Conservation (phyloP, 495 filamentous ascomycete species). For the Penicillium silybi region DNA sequence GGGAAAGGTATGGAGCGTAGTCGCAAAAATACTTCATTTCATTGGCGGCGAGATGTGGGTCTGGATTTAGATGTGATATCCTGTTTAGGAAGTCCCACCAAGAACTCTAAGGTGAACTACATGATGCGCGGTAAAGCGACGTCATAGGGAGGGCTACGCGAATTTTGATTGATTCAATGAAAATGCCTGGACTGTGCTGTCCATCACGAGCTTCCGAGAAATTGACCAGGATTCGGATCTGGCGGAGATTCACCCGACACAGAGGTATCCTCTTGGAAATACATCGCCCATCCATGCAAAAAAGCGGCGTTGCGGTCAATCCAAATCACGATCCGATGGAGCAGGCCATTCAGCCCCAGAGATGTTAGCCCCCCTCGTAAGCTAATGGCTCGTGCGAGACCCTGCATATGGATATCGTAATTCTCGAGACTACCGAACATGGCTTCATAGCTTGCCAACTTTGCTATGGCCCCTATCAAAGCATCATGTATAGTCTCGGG, state of each 20-base stretch:
- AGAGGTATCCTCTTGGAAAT: conserved; percentile 21
- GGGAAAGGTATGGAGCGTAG: not conserved
- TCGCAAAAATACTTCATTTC: not conserved
- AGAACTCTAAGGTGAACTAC: not conserved
- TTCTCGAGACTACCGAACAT: conserved; percentile 35
- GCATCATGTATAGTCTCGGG: conserved; percentile 21
- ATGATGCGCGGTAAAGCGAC: no score
- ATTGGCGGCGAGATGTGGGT: not conserved
- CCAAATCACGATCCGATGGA: conserved; percentile 41
- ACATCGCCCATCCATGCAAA: conserved; percentile 23
- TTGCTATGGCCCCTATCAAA: conserved; percentile 42
- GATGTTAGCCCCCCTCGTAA: conserved; percentile 34
- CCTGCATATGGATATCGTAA: conserved; percentile 40
- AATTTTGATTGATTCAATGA: no score
- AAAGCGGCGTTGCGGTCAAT: conserved; percentile 43
- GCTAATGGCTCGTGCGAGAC: conserved; percentile 25
- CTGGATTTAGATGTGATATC: conserved; percentile 1
- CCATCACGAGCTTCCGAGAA: conserved; percentile 23
- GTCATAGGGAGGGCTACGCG: no score
- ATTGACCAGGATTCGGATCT: conserved; percentile 29
- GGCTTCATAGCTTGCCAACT: conserved; percentile 47
- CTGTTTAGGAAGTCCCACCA: conserved; percentile 5
- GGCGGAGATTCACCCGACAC: conserved; percentile 17
- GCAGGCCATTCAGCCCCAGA: conserved; percentile 36
- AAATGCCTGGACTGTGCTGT: no score